phyloP scores from a whole-genome alignment of 257 asterid genomes.

The Solanum etuberosum region DNA sequence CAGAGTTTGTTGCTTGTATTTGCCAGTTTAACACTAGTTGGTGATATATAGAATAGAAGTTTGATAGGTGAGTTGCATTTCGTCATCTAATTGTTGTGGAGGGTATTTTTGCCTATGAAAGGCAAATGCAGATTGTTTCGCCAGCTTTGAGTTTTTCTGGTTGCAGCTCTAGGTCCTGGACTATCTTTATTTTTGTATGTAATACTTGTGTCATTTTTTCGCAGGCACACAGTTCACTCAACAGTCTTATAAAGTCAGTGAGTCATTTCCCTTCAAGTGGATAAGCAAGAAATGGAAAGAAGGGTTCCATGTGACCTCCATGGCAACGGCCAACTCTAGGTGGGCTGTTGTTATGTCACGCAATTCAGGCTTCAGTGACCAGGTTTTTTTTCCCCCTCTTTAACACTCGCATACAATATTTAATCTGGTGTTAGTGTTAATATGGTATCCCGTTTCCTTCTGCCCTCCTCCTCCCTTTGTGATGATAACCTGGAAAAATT shows the following conservation, averaged over 20 bases:
- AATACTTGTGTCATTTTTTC: neutral
- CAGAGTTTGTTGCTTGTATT: neutral
- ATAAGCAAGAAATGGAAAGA: slow-evolving; percentile 45
- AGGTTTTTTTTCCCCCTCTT: slow-evolving; percentile 7
- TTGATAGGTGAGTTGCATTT: neutral
- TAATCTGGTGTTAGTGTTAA: neutral
- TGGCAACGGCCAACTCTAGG: slow-evolving; percentile 39
- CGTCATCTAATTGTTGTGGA: neutral
- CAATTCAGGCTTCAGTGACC: slow-evolving; percentile 32
- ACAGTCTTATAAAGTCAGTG: slow-evolving; percentile 41
- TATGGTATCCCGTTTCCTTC: neutral
- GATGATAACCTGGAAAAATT: neutral
- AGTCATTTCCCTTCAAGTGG: slow-evolving; percentile 41
- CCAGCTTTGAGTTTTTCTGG: neutral
- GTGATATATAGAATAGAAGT: neutral
- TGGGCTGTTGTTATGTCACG: slow-evolving; percentile 49
- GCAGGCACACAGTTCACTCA: slow-evolving; percentile 32
- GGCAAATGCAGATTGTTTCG: neutral
- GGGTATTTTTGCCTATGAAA: neutral
- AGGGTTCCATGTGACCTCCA: slow-evolving; percentile 39
- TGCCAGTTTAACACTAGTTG: neutral
- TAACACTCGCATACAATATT: neutral
- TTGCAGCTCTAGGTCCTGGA: neutral
- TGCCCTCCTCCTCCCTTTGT: neutral
- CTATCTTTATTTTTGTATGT: neutral